These are phyloP conservation scores for Pleurotus citrinopileatus DNA, from an alignment of 768 basidiomycete genomes.

Conservation along the genomic window DNA sequence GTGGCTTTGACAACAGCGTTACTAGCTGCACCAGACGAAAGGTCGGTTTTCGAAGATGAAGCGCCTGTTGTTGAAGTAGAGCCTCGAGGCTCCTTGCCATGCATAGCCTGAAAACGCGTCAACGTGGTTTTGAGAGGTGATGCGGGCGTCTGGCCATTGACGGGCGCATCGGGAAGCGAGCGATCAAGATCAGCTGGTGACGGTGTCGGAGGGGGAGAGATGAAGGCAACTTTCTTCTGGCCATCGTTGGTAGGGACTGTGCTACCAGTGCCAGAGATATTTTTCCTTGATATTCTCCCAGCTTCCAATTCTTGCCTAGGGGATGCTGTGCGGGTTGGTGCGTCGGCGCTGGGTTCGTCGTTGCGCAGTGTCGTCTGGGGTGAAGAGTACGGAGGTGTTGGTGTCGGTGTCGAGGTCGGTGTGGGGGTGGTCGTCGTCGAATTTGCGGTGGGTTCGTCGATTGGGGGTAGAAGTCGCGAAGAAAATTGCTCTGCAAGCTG, in stretches of 20 bases:
- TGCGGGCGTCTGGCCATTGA: slow-evolving; percentile 24
- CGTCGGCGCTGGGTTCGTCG: slow-evolving; percentile 20
- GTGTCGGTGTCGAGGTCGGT: slow-evolving; percentile 21
- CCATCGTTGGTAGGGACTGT: slow-evolving; percentile 40
- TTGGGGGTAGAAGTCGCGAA: slow-evolving; percentile 26
- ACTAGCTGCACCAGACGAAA: slow-evolving; percentile 35
- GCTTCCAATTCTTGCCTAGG: slow-evolving; percentile 24
- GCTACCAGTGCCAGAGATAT: slow-evolving; percentile 24
- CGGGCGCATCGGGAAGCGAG: slow-evolving; percentile 46
- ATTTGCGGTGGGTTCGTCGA: slow-evolving; percentile 24
- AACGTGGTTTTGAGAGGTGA: slow-evolving; percentile 61
- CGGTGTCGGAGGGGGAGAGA: slow-evolving; percentile 76
- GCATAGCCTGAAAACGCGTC: slow-evolving; percentile 73
- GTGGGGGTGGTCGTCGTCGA: slow-evolving; percentile 32
- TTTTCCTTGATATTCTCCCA: slow-evolving; percentile 33
- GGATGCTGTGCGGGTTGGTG: slow-evolving; percentile 14
- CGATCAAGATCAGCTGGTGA: slow-evolving; percentile 44
- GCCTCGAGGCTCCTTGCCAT: slow-evolving; percentile 68
- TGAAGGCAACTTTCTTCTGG: slow-evolving; percentile 86
- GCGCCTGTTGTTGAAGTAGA: slow-evolving; percentile 59
- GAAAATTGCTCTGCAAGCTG: slow-evolving; percentile 31
- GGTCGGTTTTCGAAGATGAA: slow-evolving; percentile 63
- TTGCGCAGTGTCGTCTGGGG: slow-evolving; percentile 22
- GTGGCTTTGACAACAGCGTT: slow-evolving; percentile 44
- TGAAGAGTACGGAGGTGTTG: slow-evolving; percentile 21